phyloP scores from a whole-genome alignment of 2,329 filamentous ascomycete genomes.

The Aspergillus fructus region DNA sequence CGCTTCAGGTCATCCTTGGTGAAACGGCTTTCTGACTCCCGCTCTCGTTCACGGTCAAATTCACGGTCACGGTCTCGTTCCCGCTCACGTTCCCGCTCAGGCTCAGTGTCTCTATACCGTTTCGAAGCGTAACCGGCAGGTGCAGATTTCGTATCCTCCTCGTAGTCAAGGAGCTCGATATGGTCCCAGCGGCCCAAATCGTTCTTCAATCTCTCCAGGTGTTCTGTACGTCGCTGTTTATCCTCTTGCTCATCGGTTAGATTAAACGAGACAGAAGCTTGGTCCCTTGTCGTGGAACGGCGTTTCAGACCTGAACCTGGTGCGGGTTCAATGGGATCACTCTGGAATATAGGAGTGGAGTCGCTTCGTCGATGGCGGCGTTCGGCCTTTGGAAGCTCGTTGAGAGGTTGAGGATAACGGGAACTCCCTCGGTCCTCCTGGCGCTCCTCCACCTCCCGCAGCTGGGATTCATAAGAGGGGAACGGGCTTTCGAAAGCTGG shows the following conservation, averaged over 20 bases:
- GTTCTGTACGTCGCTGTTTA: conserved; percentile 43
- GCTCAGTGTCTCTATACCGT: conserved; percentile 18
- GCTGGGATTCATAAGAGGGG: conserved; percentile 17
- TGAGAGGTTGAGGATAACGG: conserved; percentile 12
- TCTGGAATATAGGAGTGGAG: conserved; percentile 46
- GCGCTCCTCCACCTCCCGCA: conserved; percentile 15
- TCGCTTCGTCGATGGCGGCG: conserved; percentile 41
- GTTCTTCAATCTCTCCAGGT: conserved; percentile 23
- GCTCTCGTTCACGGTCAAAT: conserved; percentile 13
- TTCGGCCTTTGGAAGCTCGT: conserved; percentile 1
- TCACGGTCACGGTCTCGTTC: neutral
- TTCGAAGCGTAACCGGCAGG: conserved; percentile 19
- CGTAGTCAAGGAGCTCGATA: conserved; percentile 29
- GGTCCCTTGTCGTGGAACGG: conserved; percentile 36
- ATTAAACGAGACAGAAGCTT: conserved; percentile 56
- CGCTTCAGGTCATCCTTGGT: conserved; percentile 1
- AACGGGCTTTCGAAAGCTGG: conserved; percentile 13
- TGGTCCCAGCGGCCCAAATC: conserved; percentile 21
- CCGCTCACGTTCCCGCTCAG: neutral
- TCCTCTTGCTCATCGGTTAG: conserved; percentile 57
- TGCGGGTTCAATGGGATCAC: conserved; percentile 28
- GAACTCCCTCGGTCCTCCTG: conserved; percentile 11
- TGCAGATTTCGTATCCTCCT: conserved; percentile 23
- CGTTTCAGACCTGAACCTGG: conserved; percentile 23
- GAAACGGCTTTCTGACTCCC: neutral